Evolutionary conservation across 768 basidiomycete genomes (phyloP).

Genomic region (Rhodotorula paludigena): DNA sequence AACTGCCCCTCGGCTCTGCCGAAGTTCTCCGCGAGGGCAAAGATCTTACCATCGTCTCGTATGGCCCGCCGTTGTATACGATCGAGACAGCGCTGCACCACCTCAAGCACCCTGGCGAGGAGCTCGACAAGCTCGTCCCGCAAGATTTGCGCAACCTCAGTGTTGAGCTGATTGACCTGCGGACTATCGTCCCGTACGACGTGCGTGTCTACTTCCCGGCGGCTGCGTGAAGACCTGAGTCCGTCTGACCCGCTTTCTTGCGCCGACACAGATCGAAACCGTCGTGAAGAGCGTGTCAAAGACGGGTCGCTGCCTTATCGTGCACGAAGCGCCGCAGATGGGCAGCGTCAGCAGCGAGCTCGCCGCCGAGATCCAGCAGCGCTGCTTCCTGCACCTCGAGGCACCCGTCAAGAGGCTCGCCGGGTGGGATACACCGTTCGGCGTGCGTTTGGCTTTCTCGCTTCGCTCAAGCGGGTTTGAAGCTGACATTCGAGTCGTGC

Average conservation of each 20-base stretch:
- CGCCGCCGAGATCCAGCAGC: constrained; percentile 79
- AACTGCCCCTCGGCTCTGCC: constrained; percentile 70
- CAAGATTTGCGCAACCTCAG: constrained; percentile 46
- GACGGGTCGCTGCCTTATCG: constrained; percentile 78
- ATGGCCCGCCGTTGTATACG: constrained; percentile 89
- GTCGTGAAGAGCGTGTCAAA: constrained; percentile 74
- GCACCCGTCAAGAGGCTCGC: constrained; percentile 81
- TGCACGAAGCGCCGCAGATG: constrained; percentile 84
- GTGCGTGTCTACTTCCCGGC: not conserved
- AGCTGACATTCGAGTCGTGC: constrained; percentile 48
- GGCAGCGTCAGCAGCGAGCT: constrained; percentile 88
- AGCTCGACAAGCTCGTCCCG: constrained; percentile 64
- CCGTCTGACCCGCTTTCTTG: not conserved
- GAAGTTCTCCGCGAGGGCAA: constrained; percentile 68
- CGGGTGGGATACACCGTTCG: constrained; percentile 68
- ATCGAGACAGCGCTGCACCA: constrained; percentile 78
- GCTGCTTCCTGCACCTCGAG: constrained; percentile 79
- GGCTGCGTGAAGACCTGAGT: not conserved
- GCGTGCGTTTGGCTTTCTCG: constrained; percentile 55
- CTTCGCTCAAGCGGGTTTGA: constrained; percentile 5
- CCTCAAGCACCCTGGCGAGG: constrained; percentile 61
- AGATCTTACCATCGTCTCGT: constrained; percentile 83
- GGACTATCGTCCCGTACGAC: constrained; percentile 87
- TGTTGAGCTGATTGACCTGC: constrained; percentile 82
- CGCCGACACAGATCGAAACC: constrained; percentile 54